Base-by-base conservation (phyloP, 768 basidiomycete genomes). In the Lyophyllum atratum region DNA sequence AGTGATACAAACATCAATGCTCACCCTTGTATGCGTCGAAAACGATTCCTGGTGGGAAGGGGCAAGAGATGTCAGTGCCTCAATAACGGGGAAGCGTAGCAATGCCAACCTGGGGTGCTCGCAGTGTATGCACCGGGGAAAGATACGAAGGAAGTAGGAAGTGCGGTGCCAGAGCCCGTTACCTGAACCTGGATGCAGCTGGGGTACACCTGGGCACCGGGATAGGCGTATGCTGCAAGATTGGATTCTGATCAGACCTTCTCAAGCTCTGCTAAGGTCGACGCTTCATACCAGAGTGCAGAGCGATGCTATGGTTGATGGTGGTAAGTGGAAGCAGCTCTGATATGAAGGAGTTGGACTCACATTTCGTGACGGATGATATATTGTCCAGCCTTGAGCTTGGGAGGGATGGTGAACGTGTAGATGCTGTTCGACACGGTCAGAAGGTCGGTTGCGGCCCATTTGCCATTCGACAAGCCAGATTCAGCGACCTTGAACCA, bases 401-500 rank as follows among this genome's bases (percentile, higher is more conserved):
- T 78, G 0, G 75, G 67, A 4, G 79, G 79, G 45, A 81, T 79
- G 3, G 75, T 78, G 67, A 82, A 76, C 1, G 73, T 75, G 57
- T 78, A 37, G 34, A 37, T 37, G 12, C 34, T 37, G 34, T 37
- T 37, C 4, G 34, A 37, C 34, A 15, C 34, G 34, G 34, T 37
- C 21, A 80, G 68, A n/a, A 79, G 52, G 52, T 76, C 73, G 0
- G 76, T 75, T 8, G 77, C 70, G 1, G 78, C 79, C 80, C 79
- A 80, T 45, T 79, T 80, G 14, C 81, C 81, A 24, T 68, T 49
- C 55, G 14, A 9, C 34, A 37, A 37, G 34, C 34, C 34, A 15
- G 6, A 4, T 15, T 81, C 65, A 17, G 72, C 72, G 21, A 81
- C 74, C 61, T 81, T 81, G 76, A 80, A 80, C 81, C 80, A 81